Evolutionary conservation across 2,329 filamentous ascomycete genomes (phyloP).

Genomic region (Curvularia lunata): DNA sequence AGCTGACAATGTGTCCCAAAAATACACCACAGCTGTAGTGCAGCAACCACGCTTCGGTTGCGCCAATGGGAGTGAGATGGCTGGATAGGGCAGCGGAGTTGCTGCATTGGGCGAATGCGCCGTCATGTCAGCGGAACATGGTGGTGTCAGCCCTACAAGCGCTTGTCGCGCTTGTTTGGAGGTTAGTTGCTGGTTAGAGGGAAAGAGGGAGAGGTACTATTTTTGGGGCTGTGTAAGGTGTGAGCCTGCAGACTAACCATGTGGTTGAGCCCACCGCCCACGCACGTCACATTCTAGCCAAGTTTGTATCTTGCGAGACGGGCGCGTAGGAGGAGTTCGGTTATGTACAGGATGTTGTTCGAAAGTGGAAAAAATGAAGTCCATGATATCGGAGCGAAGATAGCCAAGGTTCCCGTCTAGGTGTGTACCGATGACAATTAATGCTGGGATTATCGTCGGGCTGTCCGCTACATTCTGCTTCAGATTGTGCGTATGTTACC

Average conservation of each 20-base stretch:
- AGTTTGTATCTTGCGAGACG: conserved; percentile 13
- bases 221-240: conserved; percentile 30
- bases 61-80: conserved; percentile 3
- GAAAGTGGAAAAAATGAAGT: conserved; percentile 1
- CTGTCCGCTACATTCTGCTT: neutral
- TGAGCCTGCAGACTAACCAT: conserved; percentile 20
- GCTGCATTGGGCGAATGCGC: conserved; percentile 9
- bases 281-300: neutral
- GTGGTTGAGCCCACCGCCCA: neutral
- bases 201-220: conserved; percentile 23
- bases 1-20: conserved; percentile 16
- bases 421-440: conserved; percentile 1
- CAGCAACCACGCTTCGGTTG: neutral
- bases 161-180: conserved; percentile 36
- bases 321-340: conserved; percentile 9
- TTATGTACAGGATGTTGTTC: neutral
- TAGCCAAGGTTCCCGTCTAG: neutral
- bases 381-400: neutral
- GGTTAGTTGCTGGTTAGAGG: neutral
- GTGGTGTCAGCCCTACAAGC: conserved; percentile 38
- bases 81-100: conserved; percentile 4
- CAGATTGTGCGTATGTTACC: conserved; percentile 1
- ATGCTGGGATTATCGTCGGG: neutral
- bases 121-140: conserved; percentile 6
- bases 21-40: conserved; percentile 9